Evolutionary conservation across 352 stramenopile species (phyloP).

Genomic region (Bremia lactucae): DNA sequence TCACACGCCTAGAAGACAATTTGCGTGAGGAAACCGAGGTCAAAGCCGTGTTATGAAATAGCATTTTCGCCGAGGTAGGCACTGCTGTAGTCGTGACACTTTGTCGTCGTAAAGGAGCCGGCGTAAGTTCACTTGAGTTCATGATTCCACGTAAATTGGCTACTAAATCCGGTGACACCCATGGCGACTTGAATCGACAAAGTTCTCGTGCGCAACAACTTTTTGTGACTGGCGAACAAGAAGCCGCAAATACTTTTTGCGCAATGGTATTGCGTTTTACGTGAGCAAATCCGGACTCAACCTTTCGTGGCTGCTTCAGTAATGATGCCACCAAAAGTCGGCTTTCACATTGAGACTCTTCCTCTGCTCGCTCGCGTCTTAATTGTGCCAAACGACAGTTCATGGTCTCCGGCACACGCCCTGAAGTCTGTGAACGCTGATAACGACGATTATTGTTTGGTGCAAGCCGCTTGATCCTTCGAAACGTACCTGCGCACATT

Average conservation of each 20-base stretch:
- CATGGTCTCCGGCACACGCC: slow-evolving; percentile 14
- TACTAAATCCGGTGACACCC: slow-evolving; percentile 39
- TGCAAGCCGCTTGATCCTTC: slow-evolving; percentile 31
- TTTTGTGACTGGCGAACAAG: slow-evolving; percentile 1
- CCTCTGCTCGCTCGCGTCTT: slow-evolving; percentile 10
- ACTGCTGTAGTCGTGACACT: no score
- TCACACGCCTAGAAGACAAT: no score
- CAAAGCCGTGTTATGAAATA: no score
- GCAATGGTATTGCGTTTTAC: slow-evolving; percentile 21
- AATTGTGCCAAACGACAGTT: no score
- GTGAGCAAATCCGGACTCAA: slow-evolving; percentile 4
- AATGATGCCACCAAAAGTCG: no score
- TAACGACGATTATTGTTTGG: slow-evolving; percentile 41
- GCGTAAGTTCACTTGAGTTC: slow-evolving; percentile 59
- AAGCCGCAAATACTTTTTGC: not conserved
- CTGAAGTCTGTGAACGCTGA: slow-evolving; percentile 29
- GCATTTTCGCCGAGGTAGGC: no score
- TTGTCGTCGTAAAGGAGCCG: slow-evolving; percentile 23
- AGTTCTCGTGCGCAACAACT: slow-evolving; percentile 1
- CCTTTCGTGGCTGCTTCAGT: slow-evolving; percentile 6
- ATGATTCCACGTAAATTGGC: slow-evolving; percentile 52
- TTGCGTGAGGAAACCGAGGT: no score
- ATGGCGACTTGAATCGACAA: slow-evolving; percentile 11
- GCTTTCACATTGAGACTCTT: slow-evolving; percentile 26
- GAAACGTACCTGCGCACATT: slow-evolving; percentile 26